These are phyloP conservation scores for Gaeumannomyces tritici DNA, from an alignment of 2,329 filamentous ascomycete species.

Conservation along the genomic window DNA sequence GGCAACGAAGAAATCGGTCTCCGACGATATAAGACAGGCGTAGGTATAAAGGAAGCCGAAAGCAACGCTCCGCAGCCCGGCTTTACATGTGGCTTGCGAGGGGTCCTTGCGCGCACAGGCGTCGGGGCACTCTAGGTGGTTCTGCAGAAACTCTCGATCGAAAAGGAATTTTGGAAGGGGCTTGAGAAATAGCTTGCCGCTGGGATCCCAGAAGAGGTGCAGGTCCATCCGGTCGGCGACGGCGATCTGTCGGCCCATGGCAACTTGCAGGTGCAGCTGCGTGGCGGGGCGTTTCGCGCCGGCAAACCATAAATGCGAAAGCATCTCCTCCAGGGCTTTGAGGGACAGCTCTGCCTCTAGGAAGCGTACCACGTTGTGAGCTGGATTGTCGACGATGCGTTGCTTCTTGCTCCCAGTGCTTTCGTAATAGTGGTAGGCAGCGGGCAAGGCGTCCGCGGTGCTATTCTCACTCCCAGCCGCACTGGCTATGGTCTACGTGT, in stretches of 20 bases:
- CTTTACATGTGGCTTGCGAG: background rate
- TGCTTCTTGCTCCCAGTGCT: slow-evolving; percentile 1
- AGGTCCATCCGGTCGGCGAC: slow-evolving; percentile 4
- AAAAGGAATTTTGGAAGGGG: slow-evolving; percentile 5
- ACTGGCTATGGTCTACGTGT: slow-evolving; percentile 5
- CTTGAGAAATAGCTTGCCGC: slow-evolving; percentile 4
- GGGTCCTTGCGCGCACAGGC: slow-evolving; percentile 4
- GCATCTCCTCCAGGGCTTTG: background rate
- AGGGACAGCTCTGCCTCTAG: slow-evolving; percentile 3
- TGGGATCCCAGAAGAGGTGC: slow-evolving; percentile 4
- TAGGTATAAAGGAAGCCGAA: slow-evolving; percentile 13
- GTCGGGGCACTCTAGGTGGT: slow-evolving; percentile 5
- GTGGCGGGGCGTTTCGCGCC: background rate
- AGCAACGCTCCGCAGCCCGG: slow-evolving; percentile 6
- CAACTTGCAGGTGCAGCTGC: slow-evolving; percentile 4
- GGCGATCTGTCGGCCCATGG: background rate
- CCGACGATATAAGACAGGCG: slow-evolving; percentile 10
- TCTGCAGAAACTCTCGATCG: background rate
- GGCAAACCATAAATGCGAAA: slow-evolving; percentile 1
- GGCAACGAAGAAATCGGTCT: slow-evolving; percentile 11
- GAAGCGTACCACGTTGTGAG: background rate
- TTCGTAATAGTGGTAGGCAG: slow-evolving; percentile 8
- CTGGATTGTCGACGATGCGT: slow-evolving; percentile 2
- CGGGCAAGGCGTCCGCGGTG: slow-evolving; percentile 7
- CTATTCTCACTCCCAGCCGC: slow-evolving; percentile 4